Percentiles rank a stretch among this genome's conserved stretches.
Conservation (phyloP, 1,139 yeast species). For the Pichia sp. region DNA sequence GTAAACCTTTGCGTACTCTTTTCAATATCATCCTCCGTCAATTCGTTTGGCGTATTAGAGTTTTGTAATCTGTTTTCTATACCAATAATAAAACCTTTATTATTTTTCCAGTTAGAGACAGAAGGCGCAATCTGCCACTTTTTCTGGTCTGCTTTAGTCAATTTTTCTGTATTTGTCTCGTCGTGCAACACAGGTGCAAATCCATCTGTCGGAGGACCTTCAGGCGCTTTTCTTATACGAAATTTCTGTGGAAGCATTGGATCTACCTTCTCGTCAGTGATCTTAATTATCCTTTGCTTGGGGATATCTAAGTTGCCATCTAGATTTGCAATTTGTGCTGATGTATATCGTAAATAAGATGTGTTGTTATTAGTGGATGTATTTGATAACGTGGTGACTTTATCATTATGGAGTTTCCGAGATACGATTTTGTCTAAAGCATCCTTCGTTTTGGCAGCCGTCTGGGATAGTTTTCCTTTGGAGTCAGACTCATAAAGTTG, state of each 20-base stretch:
- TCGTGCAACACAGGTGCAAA: slow-evolving; percentile 40
- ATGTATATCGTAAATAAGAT: slow-evolving; percentile 47
- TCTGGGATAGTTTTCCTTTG: slow-evolving; percentile 9
- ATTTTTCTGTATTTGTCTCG: slow-evolving; percentile 34
- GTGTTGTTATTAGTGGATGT: slow-evolving; percentile 25
- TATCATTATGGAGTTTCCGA: slow-evolving; percentile 36
- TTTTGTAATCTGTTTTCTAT: slow-evolving; percentile 62
- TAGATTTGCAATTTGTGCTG: slow-evolving; percentile 36
- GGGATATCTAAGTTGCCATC: slow-evolving; percentile 17
- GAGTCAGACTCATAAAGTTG: slow-evolving; percentile 2
- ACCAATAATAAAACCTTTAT: slow-evolving; percentile 82
- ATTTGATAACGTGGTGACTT: slow-evolving; percentile 20
- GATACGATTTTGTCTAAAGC: slow-evolving; percentile 46
- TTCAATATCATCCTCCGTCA: slow-evolving; percentile 31
- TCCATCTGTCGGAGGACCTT: slow-evolving; percentile 60
- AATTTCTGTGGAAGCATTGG: slow-evolving; percentile 80
- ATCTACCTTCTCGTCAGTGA: slow-evolving; percentile 64
- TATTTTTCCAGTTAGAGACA: slow-evolving; percentile 93
- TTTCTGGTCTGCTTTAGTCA: slow-evolving; percentile 73
- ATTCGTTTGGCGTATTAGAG: slow-evolving; percentile 40
- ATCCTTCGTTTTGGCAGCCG: slow-evolving; percentile 37
- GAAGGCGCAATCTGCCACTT: slow-evolving; percentile 91
- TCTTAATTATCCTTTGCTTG: slow-evolving; percentile 45
- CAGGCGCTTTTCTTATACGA: slow-evolving; percentile 71
- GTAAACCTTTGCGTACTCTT: slow-evolving; percentile 60